Evolutionary conservation across 331 rosid species (phyloP).

Genomic region (Cydonia oblonga): DNA sequence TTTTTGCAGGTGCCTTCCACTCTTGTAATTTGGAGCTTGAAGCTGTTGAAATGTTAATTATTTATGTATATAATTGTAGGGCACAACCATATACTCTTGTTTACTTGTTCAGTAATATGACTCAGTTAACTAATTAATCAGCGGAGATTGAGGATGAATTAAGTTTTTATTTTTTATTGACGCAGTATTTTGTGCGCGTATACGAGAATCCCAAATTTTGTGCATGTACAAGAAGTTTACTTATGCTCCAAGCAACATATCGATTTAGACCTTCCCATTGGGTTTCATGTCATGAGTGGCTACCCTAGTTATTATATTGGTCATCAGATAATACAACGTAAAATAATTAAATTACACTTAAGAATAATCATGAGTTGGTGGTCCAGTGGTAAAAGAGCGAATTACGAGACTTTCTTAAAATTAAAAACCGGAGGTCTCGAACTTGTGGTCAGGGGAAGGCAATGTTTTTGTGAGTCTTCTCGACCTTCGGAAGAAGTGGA

Average conservation of each 20-base stretch:
- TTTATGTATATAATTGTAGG: not conserved
- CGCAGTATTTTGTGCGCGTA: not conserved
- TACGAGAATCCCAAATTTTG: not conserved
- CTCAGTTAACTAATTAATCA: not conserved
- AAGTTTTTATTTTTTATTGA: not conserved
- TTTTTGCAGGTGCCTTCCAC: not conserved
- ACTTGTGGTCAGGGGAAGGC: no score
- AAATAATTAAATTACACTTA: no score
- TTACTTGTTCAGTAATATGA: not conserved
- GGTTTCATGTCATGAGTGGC: not conserved
- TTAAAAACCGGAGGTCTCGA: no score
- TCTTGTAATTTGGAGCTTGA: not conserved
- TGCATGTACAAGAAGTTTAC: not conserved
- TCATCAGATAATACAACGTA: not conserved
- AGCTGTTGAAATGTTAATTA: not conserved
- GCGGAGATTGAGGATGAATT: not conserved
- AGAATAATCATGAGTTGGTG: no score
- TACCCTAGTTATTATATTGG: not conserved
- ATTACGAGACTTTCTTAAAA: no score
- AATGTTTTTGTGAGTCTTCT: no score
- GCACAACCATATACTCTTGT: not conserved
- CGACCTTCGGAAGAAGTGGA: no score
- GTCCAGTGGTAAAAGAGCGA: no score
- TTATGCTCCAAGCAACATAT: not conserved
- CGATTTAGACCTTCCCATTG: not conserved